Evolutionary conservation across 2,329 filamentous ascomycete species (phyloP).

Genomic region (Nemania abortiva): DNA sequence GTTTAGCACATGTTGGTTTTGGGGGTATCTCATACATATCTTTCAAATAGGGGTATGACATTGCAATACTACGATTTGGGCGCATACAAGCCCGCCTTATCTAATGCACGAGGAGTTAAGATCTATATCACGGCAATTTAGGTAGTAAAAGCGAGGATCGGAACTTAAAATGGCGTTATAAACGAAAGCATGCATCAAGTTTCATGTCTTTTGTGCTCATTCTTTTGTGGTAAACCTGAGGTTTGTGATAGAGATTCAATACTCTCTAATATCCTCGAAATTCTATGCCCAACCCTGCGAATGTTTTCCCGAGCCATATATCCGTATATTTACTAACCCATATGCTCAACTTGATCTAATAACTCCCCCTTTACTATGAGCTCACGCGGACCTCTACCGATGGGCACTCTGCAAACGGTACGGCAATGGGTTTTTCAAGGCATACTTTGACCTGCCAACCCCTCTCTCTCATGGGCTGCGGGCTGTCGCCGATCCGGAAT

Average conservation of each 20-base stretch:
- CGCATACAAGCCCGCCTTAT: not conserved
- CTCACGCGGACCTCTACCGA: conserved; percentile 68
- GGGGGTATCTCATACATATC: not conserved
- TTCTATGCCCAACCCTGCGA: not conserved
- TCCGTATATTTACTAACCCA: not conserved
- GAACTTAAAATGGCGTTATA: not conserved
- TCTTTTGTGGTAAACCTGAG: not conserved
- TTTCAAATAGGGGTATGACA: not conserved
- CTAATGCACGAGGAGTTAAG: not conserved
- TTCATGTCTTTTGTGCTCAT: too few species aligned
- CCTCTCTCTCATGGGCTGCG: conserved; percentile 54
- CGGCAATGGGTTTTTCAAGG: conserved; percentile 79
- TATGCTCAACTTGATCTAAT: not conserved
- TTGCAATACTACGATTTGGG: not conserved
- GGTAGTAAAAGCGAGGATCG: not conserved
- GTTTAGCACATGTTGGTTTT: not conserved
- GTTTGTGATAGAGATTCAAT: not conserved
- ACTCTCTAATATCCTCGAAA: too few species aligned
- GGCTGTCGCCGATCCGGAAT: conserved; percentile 52
- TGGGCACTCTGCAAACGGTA: conserved; percentile 78
- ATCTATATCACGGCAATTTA: not conserved
- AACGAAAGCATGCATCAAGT: too few species aligned
- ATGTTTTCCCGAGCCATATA: not conserved
- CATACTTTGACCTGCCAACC: conserved; percentile 69
- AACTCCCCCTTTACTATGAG: conserved; percentile 35